Percentiles rank a stretch among this genome's conserved stretches.
Evolutionary conservation across 2,329 filamentous ascomycete genomes (phyloP).

Genomic region (Arthroderma sp.): DNA sequence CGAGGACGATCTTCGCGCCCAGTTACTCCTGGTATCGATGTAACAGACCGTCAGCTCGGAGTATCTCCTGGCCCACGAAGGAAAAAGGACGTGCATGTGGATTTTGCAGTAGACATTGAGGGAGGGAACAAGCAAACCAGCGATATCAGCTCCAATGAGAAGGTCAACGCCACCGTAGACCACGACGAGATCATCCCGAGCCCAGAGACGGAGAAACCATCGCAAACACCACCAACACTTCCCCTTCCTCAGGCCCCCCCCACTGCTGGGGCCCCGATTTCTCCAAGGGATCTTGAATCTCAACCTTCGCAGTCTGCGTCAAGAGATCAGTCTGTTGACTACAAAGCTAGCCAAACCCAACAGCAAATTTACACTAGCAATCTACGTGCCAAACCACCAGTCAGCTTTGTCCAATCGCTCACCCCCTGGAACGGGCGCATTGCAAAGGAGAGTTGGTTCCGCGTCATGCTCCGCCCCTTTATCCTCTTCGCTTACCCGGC

Average conservation of each 20-base stretch:
- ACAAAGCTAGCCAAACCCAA: slow-evolving; percentile 14
- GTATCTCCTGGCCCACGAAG: slow-evolving; percentile 4
- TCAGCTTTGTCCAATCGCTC: slow-evolving; percentile 62
- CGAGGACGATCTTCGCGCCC: slow-evolving; percentile 20
- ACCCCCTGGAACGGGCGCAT: slow-evolving; percentile 67
- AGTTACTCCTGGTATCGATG: not conserved
- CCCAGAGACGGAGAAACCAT: slow-evolving; percentile 6
- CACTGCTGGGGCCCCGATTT: slow-evolving; percentile 6
- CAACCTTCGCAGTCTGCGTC: slow-evolving; percentile 12
- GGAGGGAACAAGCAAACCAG: slow-evolving; percentile 5
- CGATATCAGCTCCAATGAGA: not conserved
- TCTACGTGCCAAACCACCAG: slow-evolving; percentile 52
- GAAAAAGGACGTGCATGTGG: slow-evolving; percentile 39
- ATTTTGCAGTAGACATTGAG: slow-evolving; percentile 37
- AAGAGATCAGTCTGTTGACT: slow-evolving; percentile 22
- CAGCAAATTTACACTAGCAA: slow-evolving; percentile 51
- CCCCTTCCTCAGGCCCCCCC: slow-evolving; percentile 2
- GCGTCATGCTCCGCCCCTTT: slow-evolving; percentile 65
- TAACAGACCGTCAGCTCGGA: slow-evolving; percentile 12
- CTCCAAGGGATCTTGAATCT: slow-evolving; percentile 19
- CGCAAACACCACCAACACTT: not conserved
- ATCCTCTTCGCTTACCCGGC: slow-evolving; percentile 78
- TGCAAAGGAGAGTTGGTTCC: slow-evolving; percentile 63
- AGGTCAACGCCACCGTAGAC: not conserved
- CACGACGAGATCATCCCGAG: slow-evolving; percentile 2